A percentile compares a stretch with the other conserved stretches of the same genome.
phyloP scores from a whole-genome alignment of 805 yeast genomes.

The Candida oleophila region DNA sequence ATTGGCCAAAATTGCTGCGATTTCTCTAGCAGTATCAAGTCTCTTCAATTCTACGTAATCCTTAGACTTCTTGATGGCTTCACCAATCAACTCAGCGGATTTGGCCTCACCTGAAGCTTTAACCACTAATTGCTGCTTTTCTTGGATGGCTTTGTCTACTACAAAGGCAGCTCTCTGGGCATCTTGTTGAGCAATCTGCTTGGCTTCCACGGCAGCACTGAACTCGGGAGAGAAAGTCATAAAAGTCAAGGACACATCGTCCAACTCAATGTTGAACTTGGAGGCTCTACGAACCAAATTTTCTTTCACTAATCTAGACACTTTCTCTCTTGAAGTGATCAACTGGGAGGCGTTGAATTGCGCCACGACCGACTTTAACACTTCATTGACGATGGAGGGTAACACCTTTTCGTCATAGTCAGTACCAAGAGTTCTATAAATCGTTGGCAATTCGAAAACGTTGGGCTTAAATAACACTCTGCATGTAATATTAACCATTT shows the following conservation, averaged over 20 bases:
- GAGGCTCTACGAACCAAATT: conserved; percentile 87
- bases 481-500: conserved; percentile 99
- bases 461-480: conserved; percentile 93
- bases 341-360: conserved; percentile 98
- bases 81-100: conserved; percentile 98
- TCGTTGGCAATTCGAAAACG: conserved; percentile 70
- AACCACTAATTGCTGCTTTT: conserved; percentile 94
- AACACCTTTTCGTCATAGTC: conserved; percentile 97
- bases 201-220: conserved; percentile 96
- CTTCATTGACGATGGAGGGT: conserved; percentile 98
- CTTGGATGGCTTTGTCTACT: conserved; percentile 96
- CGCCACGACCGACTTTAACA: conserved; percentile 93
- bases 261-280: conserved; percentile 81
- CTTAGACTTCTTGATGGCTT: conserved; percentile 92
- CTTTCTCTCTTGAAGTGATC: conserved; percentile 98
- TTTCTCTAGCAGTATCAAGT: conserved; percentile 95
- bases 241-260: conserved; percentile 93
- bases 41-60: conserved; percentile 97
- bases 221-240: conserved; percentile 99
- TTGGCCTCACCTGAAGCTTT: conserved; percentile 98
- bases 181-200: conserved; percentile 99
- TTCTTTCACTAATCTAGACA: conserved; percentile 87
- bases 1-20: conserved; percentile 77
- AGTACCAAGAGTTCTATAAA: conserved; percentile 87
- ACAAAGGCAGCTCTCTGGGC: conserved; percentile 98